These are phyloP conservation scores for Pirum gemmata DNA, from an alignment of 78 protist genomes.

Conservation along the genomic window DNA sequence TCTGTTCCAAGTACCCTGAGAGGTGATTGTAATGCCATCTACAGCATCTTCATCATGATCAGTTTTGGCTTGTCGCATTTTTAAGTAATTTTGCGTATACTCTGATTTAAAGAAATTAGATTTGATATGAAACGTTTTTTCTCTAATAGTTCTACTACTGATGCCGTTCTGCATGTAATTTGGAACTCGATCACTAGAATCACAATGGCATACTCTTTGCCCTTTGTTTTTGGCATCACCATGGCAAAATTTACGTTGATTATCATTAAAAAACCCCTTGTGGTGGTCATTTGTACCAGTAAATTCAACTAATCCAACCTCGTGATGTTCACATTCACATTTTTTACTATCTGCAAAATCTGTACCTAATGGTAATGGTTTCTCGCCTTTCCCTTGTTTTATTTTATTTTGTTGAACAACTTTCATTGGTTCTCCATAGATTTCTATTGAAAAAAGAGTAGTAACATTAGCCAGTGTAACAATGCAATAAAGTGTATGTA, in stretches of 20 bases:
- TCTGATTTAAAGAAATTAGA: neutral
- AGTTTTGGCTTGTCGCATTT: neutral
- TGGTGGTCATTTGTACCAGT: too few relatives aligned
- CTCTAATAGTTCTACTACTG: neutral
- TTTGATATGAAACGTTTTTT: slow-evolving; percentile 10
- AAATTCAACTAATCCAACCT: neutral
- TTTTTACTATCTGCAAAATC: too few relatives aligned
- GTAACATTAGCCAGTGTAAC: too few relatives aligned
- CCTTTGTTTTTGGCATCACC: slow-evolving; percentile 4
- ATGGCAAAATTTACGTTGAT: too few relatives aligned
- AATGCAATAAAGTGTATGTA: too few relatives aligned
- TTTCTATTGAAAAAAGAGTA: too few relatives aligned
- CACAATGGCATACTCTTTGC: slow-evolving; percentile 5
- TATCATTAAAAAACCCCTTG: too few relatives aligned
- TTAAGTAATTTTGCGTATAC: neutral
- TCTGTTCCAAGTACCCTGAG: slow-evolving; percentile 45
- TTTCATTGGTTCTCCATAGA: too few relatives aligned
- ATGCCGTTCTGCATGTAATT: neutral
- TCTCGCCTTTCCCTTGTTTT: too few relatives aligned
- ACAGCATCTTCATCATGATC: neutral
- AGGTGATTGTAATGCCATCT: slow-evolving; percentile 13
- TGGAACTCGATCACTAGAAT: neutral
- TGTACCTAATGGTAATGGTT: too few relatives aligned
- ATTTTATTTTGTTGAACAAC: too few relatives aligned
- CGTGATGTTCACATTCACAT: neutral